Evolutionary conservation across 2,329 filamentous ascomycete genomes (phyloP), one percentile per base, ranked within the genome.

Genomic region (Pseudopyricularia cyperi): DNA sequence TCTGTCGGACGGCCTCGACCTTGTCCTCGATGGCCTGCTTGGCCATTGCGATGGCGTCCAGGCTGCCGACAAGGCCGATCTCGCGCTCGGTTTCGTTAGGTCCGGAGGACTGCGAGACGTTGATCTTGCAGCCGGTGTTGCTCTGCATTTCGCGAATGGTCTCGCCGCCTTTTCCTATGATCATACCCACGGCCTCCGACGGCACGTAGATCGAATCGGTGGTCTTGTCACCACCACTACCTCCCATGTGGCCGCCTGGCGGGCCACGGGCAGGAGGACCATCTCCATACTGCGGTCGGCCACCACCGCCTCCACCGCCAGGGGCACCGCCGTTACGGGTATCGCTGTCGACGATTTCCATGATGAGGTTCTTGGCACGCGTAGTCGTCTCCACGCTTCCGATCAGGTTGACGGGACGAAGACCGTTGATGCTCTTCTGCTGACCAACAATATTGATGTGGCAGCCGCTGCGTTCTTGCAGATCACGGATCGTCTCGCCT

Each of bases 401-500:
- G 59, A 95, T 95, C 48, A 95, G 75, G 64, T 95, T 95, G 56
- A 95, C 89, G 28, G 90, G 89, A 50, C 89, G 82, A 55, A 95
- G 74, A 46, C 89, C 89, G 63, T 94, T 94, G 58, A 95, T 79
- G 63, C 88, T 95, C 75, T 95, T 94, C 58, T 88, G 88, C 69
- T 95, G 89, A 60, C 87, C 87, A 39, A 95, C 87, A 62, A 95
- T 95, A 66, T 95, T 95, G 65, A 95, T 89, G 66, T 95, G 90
- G 65, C 89, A 95, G n/a, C 87, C 87, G 60, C 87, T 93, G 56
- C 87, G 79, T 66, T 95, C 89, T 68, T 95, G 90, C 24, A 95
- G 74, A 64, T 95, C 89, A 62, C 89, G 83, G 61, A 95, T 95
- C 1, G 89, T 95, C 69, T 95, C 89, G 54, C 89, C 89, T 39